Evolutionary conservation across 768 basidiomycete species (phyloP).

Genomic region (Naganishia onofrii): DNA sequence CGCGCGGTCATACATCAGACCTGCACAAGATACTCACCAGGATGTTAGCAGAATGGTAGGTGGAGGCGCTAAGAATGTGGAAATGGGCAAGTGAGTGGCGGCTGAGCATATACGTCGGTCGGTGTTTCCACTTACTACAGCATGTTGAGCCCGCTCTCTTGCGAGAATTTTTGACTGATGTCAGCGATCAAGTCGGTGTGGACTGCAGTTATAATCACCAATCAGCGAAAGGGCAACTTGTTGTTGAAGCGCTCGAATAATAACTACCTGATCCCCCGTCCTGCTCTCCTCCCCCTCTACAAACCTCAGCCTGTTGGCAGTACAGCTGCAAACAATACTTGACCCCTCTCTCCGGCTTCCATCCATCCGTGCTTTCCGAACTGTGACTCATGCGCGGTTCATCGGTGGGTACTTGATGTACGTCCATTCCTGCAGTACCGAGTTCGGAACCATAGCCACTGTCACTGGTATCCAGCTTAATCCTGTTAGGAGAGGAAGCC

Average conservation of each 20-base stretch:
- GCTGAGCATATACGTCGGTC: neutral
- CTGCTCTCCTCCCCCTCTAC: neutral
- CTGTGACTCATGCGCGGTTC: neutral
- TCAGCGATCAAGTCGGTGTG: conserved; percentile 14
- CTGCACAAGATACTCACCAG: conserved; percentile 16
- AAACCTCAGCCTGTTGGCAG: neutral
- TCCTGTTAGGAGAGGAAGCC: neutral
- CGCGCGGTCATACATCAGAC: no score
- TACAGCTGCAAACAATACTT: conserved; percentile 28
- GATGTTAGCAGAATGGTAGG: conserved; percentile 31
- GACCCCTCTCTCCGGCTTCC: conserved; percentile 15
- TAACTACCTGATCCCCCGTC: neutral
- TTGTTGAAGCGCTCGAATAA: neutral
- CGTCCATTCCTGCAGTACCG: neutral
- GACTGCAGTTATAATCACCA: neutral
- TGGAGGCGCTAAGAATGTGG: conserved; percentile 20
- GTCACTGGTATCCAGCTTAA: neutral
- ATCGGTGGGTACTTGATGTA: neutral
- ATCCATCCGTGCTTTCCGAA: neutral
- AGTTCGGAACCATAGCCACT: conserved; percentile 12
- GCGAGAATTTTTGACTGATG: conserved; percentile 9
- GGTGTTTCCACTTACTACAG: conserved; percentile 25
- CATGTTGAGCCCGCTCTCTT: conserved; percentile 11
- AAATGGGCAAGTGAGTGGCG: neutral
- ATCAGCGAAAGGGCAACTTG: neutral